Conservation (phyloP, 1,284 basidiomycete species). For the Tetrapyrgos nigripes region DNA sequence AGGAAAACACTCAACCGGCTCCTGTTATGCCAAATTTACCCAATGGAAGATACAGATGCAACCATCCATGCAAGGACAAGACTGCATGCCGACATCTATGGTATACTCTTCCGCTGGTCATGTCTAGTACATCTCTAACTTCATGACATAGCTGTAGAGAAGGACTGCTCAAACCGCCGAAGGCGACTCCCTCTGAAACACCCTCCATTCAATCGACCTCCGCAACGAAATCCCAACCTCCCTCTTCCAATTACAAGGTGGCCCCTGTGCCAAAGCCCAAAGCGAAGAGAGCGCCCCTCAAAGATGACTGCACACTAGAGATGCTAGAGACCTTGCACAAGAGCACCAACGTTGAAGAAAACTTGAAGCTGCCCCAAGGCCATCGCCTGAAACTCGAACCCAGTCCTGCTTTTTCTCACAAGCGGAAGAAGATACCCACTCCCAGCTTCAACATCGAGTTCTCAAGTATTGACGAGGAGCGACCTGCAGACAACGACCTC, state of each 20-base stretch:
- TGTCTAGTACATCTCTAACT: conserved; percentile 7
- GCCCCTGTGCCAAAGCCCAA: background rate
- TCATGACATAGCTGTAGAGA: conserved; percentile 66
- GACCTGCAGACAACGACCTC: conserved; percentile 1
- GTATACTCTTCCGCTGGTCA: conserved; percentile 43
- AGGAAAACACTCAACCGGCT: background rate
- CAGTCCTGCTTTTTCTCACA: conserved; percentile 10
- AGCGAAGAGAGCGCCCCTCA: conserved; percentile 21
- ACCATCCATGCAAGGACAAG: conserved; percentile 83
- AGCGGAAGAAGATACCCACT: conserved; percentile 36
- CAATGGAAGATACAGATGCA: conserved; percentile 60
- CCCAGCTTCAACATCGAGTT: conserved; percentile 64
- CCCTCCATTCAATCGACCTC: conserved; percentile 18
- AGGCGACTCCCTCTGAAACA: conserved; percentile 33
- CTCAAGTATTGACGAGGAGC: conserved; percentile 46
- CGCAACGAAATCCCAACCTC: background rate
- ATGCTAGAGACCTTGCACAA: conserved; percentile 54
- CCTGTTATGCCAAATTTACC: conserved; percentile 31
- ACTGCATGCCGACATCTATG: conserved; percentile 75
- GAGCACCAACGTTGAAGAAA: conserved; percentile 46
- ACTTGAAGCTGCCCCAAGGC: conserved; percentile 46
- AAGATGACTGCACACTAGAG: conserved; percentile 40
- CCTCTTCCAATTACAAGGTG: background rate
- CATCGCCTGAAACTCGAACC: conserved; percentile 53
- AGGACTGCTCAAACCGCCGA: conserved; percentile 63